These are phyloP conservation scores for Chrysoporthe cubensis DNA, from an alignment of 2,329 filamentous ascomycete species.

Conservation along the genomic window DNA sequence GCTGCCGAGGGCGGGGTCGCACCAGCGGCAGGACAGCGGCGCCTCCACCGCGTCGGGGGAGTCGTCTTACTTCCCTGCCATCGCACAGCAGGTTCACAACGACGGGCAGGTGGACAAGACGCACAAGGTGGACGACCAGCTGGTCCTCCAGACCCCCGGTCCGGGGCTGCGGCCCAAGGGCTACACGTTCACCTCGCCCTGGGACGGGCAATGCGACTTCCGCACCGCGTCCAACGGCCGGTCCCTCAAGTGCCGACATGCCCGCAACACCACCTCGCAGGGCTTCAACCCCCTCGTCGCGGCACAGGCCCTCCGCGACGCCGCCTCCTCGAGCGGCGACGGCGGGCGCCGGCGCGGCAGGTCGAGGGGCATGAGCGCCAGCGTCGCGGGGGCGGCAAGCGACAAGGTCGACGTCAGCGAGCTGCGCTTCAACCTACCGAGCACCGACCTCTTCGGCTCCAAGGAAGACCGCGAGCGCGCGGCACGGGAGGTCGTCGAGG, in stretches of 20 bases:
- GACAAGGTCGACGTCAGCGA: slow-evolving; percentile 68
- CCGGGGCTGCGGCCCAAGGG: slow-evolving; percentile 60
- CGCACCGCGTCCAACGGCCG: slow-evolving; percentile 76
- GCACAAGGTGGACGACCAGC: slow-evolving; percentile 21
- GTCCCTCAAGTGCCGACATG: slow-evolving; percentile 74
- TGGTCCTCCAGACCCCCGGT: slow-evolving; percentile 47
- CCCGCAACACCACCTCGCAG: slow-evolving; percentile 53
- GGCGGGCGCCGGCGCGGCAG: slow-evolving; percentile 36
- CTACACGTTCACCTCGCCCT: slow-evolving; percentile 83
- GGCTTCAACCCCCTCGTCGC: slow-evolving; percentile 51
- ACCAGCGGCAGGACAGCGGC: slow-evolving; percentile 34
- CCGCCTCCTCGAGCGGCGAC: slow-evolving; percentile 32
- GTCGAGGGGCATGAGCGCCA: slow-evolving; percentile 14
- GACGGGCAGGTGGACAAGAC: background rate
- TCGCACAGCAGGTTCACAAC: background rate
- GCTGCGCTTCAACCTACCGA: slow-evolving; percentile 85
- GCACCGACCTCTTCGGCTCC: slow-evolving; percentile 50
- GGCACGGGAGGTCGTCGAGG: slow-evolving; percentile 34
- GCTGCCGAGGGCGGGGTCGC: slow-evolving; percentile 30
- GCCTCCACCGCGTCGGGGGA: slow-evolving; percentile 24
- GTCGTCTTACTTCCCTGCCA: slow-evolving; percentile 23
- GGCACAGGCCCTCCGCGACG: slow-evolving; percentile 37
- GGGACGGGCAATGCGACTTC: slow-evolving; percentile 88
- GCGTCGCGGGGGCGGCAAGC: slow-evolving; percentile 29
- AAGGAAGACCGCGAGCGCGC: slow-evolving; percentile 41